Base-by-base conservation (phyloP, 257 asterid genomes). In the Schizonepeta tenuifolia region DNA sequence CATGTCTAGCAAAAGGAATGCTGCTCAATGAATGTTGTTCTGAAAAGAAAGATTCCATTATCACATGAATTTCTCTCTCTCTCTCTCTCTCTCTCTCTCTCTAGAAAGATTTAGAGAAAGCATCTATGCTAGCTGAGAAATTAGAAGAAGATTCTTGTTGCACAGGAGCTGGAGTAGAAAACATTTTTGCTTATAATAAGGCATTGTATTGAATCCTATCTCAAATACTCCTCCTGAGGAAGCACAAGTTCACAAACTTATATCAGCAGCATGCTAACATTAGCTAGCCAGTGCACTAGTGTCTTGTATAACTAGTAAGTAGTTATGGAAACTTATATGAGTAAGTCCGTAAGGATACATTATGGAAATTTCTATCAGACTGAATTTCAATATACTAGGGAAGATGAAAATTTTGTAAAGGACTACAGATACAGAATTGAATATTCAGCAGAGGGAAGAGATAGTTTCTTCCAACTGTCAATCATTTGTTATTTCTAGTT, bases 1-100 rank as follows among this genome's bases (percentile, higher is more conserved):
- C 31, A 40, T 21, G 14, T 69, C 33, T 20, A 68, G 69, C 20
- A 78, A 50, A 73, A 51, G n/a, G 31, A 9, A 46, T 33, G 21
- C 14, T 43, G 47, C 43, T 46, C 51, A 69, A 63, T 22, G 9
- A 36, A 36, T 36, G 41, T 36, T 36, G 41, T 36, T 9, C 2
- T 38, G 43, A 38, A 38, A 38, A 38, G 12, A 38, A 7, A 38
- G 12, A 10, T 9, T 38, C 11, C 43, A 38, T 9, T 7, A 38
- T 38, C 43, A 38, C 1, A 12, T 38, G 8, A 9, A 7, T 38
- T 9, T 38, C 43, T 38, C 43, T 38, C 43, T 38, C 43, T 38
- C 43, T 38, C 43, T 7, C 12, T 36, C 40, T 6, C 40, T 36
- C 40, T 36, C 40, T 36, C 38, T 35, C 38, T 35, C 7, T 5